Evolutionary conservation across 768 basidiomycete genomes (phyloP).

Genomic region (Mycena latifolia): DNA sequence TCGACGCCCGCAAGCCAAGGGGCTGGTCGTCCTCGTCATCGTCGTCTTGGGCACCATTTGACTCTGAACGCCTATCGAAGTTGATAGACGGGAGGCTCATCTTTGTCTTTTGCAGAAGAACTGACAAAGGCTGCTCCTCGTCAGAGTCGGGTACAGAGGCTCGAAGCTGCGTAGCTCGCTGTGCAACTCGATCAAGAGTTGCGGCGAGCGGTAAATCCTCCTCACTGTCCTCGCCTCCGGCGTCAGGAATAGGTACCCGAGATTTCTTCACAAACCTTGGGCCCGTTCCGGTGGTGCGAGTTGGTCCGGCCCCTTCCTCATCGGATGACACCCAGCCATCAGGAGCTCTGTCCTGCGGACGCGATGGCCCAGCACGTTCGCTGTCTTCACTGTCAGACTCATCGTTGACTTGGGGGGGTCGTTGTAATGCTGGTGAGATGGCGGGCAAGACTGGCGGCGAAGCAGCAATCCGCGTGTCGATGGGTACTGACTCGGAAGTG

Average conservation of each 20-base stretch:
- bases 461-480: slow-evolving; percentile 48
- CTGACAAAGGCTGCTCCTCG: slow-evolving; percentile 79
- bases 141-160: slow-evolving; percentile 63
- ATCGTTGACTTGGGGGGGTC: slow-evolving; percentile 58
- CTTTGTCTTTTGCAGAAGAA: slow-evolving; percentile 63
- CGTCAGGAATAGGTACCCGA: slow-evolving; percentile 32
- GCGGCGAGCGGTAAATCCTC: slow-evolving; percentile 85
- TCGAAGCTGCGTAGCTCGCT: slow-evolving; percentile 51
- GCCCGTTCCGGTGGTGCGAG: slow-evolving; percentile 70
- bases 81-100: slow-evolving; percentile 57
- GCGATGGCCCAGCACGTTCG: slow-evolving; percentile 42
- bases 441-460: slow-evolving; percentile 61
- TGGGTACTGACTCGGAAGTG: slow-evolving; percentile 32
- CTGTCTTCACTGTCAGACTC: slow-evolving; percentile 69
- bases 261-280: slow-evolving; percentile 59
- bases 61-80: slow-evolving; percentile 49
- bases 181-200: slow-evolving; percentile 67
- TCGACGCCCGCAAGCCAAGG: slow-evolving; percentile 76
- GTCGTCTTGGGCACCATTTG: slow-evolving; percentile 47
- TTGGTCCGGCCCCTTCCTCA: slow-evolving; percentile 66
- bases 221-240: slow-evolving; percentile 70
- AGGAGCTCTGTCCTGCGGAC: slow-evolving; percentile 22
- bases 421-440: slow-evolving; percentile 53
- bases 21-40: slow-evolving; percentile 81
- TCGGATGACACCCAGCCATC: slow-evolving; percentile 75